phyloP scores from a whole-genome alignment of 352 stramenopile genomes.

The Phytophthora citricola region DNA sequence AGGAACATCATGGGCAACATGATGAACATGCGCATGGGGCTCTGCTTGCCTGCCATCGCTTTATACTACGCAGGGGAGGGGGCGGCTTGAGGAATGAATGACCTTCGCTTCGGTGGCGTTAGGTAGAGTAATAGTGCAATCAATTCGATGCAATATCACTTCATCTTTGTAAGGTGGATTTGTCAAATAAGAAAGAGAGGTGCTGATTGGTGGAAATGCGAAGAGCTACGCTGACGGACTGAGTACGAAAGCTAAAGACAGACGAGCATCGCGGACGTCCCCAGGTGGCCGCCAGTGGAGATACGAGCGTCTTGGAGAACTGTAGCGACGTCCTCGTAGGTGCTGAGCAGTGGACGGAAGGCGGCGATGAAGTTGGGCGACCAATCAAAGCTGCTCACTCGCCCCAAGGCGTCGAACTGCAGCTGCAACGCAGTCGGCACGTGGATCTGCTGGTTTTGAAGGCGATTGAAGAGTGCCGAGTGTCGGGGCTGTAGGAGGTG shows the following conservation, averaged over 20 bases:
- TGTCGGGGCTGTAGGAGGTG: constrained; percentile 14
- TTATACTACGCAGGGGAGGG: background rate
- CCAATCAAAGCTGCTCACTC: constrained; percentile 12
- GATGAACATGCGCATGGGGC: constrained; percentile 80
- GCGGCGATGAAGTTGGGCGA: constrained; percentile 15
- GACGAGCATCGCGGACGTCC: constrained; percentile 2
- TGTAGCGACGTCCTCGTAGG: constrained; percentile 22
- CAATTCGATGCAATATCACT: background rate
- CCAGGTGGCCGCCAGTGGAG: constrained; percentile 23
- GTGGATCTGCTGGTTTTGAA: constrained; percentile 11
- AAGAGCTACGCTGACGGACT: constrained; percentile 4
- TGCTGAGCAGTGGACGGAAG: constrained; percentile 24
- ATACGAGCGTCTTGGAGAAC: constrained; percentile 28
- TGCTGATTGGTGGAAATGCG: constrained; percentile 8
- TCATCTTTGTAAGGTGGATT: background rate
- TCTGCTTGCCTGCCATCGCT: constrained; percentile 66
- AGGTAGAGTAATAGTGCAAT: background rate
- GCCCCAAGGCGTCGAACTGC: constrained; percentile 19
- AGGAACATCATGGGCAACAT: constrained; percentile 89
- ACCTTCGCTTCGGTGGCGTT: constrained; percentile 8
- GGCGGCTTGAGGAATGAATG: background rate
- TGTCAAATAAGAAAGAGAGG: background rate
- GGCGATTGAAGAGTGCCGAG: constrained; percentile 2
- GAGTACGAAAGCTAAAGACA: constrained; percentile 23
- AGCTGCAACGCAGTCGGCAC: constrained; percentile 22